Base-by-base conservation (phyloP, 495 filamentous ascomycete species). In the Lophiostoma macrostomum region DNA sequence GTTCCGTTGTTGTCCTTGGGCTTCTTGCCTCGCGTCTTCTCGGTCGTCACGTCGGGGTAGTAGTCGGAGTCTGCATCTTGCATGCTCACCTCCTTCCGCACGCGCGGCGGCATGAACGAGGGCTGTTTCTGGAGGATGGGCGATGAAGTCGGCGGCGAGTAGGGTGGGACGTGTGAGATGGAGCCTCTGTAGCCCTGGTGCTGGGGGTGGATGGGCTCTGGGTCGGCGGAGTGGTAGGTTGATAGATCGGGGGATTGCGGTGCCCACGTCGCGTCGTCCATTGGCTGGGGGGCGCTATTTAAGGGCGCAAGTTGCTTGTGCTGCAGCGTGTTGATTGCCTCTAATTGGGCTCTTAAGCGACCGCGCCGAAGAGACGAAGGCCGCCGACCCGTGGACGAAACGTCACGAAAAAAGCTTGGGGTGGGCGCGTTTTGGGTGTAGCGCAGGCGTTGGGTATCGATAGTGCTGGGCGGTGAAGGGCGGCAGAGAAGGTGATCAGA, bases 241-340 rank as follows among this genome's bases (percentile, higher is more conserved):
- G 64, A 62, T 19, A 69, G 61, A 50, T 69, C 65, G 19, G 67
- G 67, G 48, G 62, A 66, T 38, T 66, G 55, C 8, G 67, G 67
- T 2, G 65, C 67, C 56, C 66, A 69, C 28, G 58, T 38, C 8
- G 51, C 31, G 51, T 67, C 67, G 23, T 64, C 64, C 64, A 65
- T 67, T 58, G 54, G 53, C 44, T 31, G 10, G 23, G 42, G 23
- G 43, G 43, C 5, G 23, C n/a, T 34, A 32, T 48, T 49, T 41
- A 35, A 42, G 36, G 30, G 25, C 14, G 44, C 14, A 14, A 20
- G 19, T 19, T 29, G 52, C 19, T 39, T n/a, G 41, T 6, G 52
- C 4, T 29, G n/a, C 12, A 13, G 18, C 18, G 42, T n/a, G n/a
- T n/a, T n/a, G n/a, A n/a, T n/a, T n/a, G 13, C 19, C 10, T 7